Percentiles rank a stretch among this genome's conserved stretches.
These are phyloP conservation scores for Pouteria glomerata DNA, from an alignment of 148 eudicot genomes.

Conservation along the genomic window DNA sequence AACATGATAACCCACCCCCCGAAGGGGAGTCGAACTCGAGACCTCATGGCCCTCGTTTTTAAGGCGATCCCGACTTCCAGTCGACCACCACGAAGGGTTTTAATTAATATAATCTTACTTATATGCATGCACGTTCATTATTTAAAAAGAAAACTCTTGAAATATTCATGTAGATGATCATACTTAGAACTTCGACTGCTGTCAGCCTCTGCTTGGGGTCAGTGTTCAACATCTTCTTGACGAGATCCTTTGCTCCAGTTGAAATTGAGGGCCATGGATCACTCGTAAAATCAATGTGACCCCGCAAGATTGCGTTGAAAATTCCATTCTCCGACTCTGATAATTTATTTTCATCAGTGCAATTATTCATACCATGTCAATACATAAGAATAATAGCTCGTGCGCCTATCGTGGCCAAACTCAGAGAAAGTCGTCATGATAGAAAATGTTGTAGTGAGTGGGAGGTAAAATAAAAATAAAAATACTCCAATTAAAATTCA, in stretches of 20 bases:
- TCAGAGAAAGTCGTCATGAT: no score
- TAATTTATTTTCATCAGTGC: not conserved
- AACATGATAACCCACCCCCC: no score
- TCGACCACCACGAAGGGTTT: no score
- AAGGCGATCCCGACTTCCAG: no score
- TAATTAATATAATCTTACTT: no score
- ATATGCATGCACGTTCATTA: no score
- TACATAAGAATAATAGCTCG: not conserved
- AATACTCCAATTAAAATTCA: no score
- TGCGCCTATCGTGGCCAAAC: not conserved
- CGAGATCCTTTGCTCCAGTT: constrained; percentile 86
- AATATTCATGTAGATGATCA: constrained; percentile 16
- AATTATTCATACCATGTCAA: not conserved
- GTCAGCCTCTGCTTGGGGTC: constrained; percentile 93
- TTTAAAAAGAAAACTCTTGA: not conserved
- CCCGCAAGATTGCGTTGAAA: constrained; percentile 87
- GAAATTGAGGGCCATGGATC: constrained; percentile 98
- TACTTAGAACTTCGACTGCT: constrained; percentile 80
- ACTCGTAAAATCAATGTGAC: constrained; percentile 71
- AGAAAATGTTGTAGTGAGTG: no score
- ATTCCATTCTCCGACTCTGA: constrained; percentile 94
- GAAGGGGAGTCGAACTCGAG: no score
- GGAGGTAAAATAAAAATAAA: no score
- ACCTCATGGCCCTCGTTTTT: no score
- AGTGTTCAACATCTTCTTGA: constrained; percentile 73